A percentile compares a stretch with the other conserved stretches of the same genome.
These are phyloP conservation scores for Fusarium beomiforme DNA, from an alignment of 2,329 filamentous ascomycete genomes.

Conservation along the genomic window DNA sequence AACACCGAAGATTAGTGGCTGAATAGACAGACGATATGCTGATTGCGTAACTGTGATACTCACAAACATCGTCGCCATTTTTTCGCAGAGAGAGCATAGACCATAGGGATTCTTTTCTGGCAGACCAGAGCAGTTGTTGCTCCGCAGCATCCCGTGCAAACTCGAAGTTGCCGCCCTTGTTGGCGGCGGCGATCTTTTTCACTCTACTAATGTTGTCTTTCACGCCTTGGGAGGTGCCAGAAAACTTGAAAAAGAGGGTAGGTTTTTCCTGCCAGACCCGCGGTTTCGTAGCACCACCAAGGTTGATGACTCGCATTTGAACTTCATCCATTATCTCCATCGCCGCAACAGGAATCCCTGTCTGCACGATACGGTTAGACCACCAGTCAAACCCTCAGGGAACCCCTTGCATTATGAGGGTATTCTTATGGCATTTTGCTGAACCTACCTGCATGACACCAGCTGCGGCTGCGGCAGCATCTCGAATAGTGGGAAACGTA, in stretches of 20 bases:
- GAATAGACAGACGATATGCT: background rate
- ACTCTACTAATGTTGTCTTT: conserved; percentile 79
- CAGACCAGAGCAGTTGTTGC: conserved; percentile 81
- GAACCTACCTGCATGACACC: conserved; percentile 81
- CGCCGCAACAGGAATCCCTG: conserved; percentile 76
- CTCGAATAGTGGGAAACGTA: conserved; percentile 79
- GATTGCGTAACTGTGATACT: background rate
- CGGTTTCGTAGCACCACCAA: conserved; percentile 74
- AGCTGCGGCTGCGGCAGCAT: conserved; percentile 78
- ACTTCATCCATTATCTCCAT: conserved; percentile 92
- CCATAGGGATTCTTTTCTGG: conserved; percentile 86
- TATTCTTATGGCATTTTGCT: too few species aligned
- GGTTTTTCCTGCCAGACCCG: conserved; percentile 78
- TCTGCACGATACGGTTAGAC: conserved; percentile 81
- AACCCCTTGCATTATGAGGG: too few species aligned
- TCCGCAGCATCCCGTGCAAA: conserved; percentile 78
- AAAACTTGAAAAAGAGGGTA: conserved; percentile 87
- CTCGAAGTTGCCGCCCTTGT: conserved; percentile 76
- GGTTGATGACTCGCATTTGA: conserved; percentile 85
- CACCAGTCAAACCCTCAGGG: too few species aligned
- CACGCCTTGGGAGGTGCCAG: conserved; percentile 81
- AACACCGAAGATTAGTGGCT: background rate
- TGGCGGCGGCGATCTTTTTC: conserved; percentile 70
- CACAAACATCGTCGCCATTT: conserved; percentile 75
- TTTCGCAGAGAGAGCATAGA: conserved; percentile 77